Evolutionary conservation across 2,329 filamentous ascomycete genomes (phyloP).

Genomic region (Xylariaceae sp.): DNA sequence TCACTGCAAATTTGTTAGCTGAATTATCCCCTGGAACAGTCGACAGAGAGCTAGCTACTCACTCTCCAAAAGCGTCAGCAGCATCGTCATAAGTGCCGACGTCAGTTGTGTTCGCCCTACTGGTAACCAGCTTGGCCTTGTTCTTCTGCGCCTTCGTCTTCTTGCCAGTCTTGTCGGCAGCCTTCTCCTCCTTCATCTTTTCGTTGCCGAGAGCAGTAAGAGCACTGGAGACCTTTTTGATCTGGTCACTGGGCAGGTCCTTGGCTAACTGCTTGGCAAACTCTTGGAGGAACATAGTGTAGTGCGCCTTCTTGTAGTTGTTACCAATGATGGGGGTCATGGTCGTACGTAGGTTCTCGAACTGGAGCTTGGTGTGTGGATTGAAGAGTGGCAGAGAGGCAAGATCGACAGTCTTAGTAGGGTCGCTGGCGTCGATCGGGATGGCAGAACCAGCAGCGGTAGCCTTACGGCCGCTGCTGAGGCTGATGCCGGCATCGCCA

Average conservation of each 20-base stretch:
- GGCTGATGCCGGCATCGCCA: slow-evolving; percentile 61
- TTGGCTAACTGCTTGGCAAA: slow-evolving; percentile 83
- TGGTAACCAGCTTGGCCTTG: slow-evolving; percentile 76
- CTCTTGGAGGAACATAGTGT: slow-evolving; percentile 84
- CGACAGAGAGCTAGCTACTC: slow-evolving; percentile 38
- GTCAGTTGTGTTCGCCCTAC: slow-evolving; percentile 60
- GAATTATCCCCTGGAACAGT: not conserved
- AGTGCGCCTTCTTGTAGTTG: slow-evolving; percentile 85
- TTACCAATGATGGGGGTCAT: slow-evolving; percentile 72
- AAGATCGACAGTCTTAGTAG: slow-evolving; percentile 76
- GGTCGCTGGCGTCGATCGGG: slow-evolving; percentile 66
- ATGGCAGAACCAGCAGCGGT: slow-evolving; percentile 63
- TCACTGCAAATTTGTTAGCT: slow-evolving; percentile 42
- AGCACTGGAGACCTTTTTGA: slow-evolving; percentile 89
- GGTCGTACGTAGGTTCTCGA: slow-evolving; percentile 71
- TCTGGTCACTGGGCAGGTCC: slow-evolving; percentile 85
- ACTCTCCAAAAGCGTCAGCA: slow-evolving; percentile 73
- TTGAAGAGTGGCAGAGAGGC: slow-evolving; percentile 80
- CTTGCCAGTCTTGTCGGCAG: slow-evolving; percentile 88
- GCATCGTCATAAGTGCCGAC: slow-evolving; percentile 76
- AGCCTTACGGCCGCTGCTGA: slow-evolving; percentile 60
- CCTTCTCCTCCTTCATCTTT: slow-evolving; percentile 98
- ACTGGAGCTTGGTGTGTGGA: slow-evolving; percentile 81
- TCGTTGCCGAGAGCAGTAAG: slow-evolving; percentile 92
- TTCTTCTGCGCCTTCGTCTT: slow-evolving; percentile 96